phyloP scores from a whole-genome alignment of 2,329 filamentous ascomycete genomes.

The Pseudogymnoascus sp. region DNA sequence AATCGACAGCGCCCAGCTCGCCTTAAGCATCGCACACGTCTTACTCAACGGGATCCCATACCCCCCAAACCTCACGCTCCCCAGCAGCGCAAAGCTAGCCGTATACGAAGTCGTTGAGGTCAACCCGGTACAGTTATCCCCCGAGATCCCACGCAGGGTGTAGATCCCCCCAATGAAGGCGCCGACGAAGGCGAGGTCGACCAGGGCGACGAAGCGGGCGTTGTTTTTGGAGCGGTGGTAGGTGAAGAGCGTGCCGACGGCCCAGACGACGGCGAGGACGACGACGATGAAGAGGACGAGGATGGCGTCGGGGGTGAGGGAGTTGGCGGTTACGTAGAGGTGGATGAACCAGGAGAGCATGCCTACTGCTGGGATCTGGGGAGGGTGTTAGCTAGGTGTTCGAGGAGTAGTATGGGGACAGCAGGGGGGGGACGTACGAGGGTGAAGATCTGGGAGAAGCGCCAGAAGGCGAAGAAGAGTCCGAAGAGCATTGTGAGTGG shows the following conservation, averaged over 20 bases:
- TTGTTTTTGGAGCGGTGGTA: conserved; percentile 55
- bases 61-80: conserved; percentile 42
- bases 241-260: conserved; percentile 55
- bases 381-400: conserved; percentile 11
- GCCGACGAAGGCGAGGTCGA: conserved; percentile 54
- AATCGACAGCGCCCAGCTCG: conserved; percentile 79
- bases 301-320: conserved; percentile 52
- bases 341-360: conserved; percentile 61
- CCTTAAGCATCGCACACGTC: conserved; percentile 87
- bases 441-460: conserved; percentile 53
- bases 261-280: conserved; percentile 54
- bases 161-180: conserved; percentile 56
- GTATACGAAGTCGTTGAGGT: conserved; percentile 37
- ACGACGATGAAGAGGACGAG: conserved; percentile 61
- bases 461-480: conserved; percentile 53
- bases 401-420: not conserved
- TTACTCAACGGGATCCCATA: conserved; percentile 55
- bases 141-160: conserved; percentile 48
- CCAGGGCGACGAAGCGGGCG: conserved; percentile 49
- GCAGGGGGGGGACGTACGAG: conserved; percentile 38
- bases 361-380: conserved; percentile 54
- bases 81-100: conserved; percentile 53
- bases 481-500: conserved; percentile 45
- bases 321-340: conserved; percentile 46
- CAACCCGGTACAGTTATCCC: conserved; percentile 60